phyloP scores from a whole-genome alignment of 1,284 basidiomycete species.

The Ganoderma resinaceum region DNA sequence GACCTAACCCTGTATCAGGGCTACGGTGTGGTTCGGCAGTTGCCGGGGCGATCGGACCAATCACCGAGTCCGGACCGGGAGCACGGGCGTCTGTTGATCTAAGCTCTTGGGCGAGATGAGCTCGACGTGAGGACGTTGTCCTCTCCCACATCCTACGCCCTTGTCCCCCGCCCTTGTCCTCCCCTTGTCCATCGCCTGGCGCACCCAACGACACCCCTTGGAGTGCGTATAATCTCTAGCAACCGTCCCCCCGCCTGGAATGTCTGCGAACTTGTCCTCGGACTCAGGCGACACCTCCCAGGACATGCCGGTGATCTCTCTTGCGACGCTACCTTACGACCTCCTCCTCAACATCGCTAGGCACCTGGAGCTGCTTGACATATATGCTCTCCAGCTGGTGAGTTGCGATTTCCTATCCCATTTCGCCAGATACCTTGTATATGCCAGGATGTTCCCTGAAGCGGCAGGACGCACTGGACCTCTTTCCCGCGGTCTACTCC shows the following conservation, averaged over 20 bases:
- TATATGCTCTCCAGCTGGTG: slow-evolving; percentile 65
- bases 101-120: slow-evolving; percentile 12
- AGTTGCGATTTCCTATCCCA: slow-evolving; percentile 37
- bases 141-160: slow-evolving; percentile 30
- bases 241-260: slow-evolving; percentile 20
- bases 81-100: slow-evolving; percentile 15
- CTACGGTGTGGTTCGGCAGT: neutral
- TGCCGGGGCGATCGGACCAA: neutral
- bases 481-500: neutral
- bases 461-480: neutral
- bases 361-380: slow-evolving; percentile 63
- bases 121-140: slow-evolving; percentile 26
- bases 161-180: slow-evolving; percentile 18
- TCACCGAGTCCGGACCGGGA: slow-evolving; percentile 21
- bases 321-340: slow-evolving; percentile 69
- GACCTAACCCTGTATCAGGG: neutral
- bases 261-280: slow-evolving; percentile 21
- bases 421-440: neutral
- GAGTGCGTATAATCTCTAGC: neutral
- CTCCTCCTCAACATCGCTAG: slow-evolving; percentile 69
- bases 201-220: neutral
- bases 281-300: slow-evolving; percentile 26
- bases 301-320: slow-evolving; percentile 35
- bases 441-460: neutral
- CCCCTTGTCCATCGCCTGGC: neutral